These are phyloP conservation scores for Carex cristatella DNA, from an alignment of 176 grass and related monocot species.

Conservation along the genomic window DNA sequence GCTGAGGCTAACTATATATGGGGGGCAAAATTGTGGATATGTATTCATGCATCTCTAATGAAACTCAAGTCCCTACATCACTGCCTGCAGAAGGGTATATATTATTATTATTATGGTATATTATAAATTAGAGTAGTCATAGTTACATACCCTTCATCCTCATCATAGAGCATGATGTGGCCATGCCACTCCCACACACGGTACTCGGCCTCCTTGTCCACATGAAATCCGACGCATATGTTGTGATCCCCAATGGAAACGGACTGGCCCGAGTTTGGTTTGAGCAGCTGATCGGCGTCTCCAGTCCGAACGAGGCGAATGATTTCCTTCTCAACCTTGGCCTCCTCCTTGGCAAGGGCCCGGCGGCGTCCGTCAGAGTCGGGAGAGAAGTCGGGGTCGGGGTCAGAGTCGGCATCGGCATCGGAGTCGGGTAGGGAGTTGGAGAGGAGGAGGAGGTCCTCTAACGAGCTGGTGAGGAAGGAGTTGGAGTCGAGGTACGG, in stretches of 20 bases:
- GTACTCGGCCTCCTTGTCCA: slow-evolving; percentile 70
- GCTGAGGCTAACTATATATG: too few relatives aligned
- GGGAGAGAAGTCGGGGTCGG: slow-evolving; percentile 2
- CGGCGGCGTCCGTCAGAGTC: slow-evolving; percentile 33
- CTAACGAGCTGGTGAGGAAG: slow-evolving; percentile 76
- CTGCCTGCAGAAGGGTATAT: too few relatives aligned
- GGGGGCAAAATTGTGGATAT: too few relatives aligned
- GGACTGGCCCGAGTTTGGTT: slow-evolving; percentile 81
- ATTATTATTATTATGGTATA: neutral
- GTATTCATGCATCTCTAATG: too few relatives aligned
- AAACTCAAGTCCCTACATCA: too few relatives aligned
- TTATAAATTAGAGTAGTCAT: neutral
- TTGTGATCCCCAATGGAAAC: slow-evolving; percentile 85
- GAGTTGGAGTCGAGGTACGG: slow-evolving; percentile 96
- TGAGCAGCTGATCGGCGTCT: slow-evolving; percentile 57
- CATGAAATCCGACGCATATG: slow-evolving; percentile 73
- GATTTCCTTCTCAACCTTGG: slow-evolving; percentile 87
- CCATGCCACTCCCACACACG: slow-evolving; percentile 99
- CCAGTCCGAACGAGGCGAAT: slow-evolving; percentile 50
- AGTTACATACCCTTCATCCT: slow-evolving; percentile 49
- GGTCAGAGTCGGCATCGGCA: slow-evolving; percentile 21
- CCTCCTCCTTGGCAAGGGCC: slow-evolving; percentile 59
- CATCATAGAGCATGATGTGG: slow-evolving; percentile 92
- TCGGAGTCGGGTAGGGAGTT: slow-evolving; percentile 42
- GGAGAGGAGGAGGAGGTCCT: slow-evolving; percentile 78